Percentiles rank a stretch among this genome's conserved stretches.
phyloP scores from a whole-genome alignment of 345 rosid genomes.

The Melaleuca alternifolia region DNA sequence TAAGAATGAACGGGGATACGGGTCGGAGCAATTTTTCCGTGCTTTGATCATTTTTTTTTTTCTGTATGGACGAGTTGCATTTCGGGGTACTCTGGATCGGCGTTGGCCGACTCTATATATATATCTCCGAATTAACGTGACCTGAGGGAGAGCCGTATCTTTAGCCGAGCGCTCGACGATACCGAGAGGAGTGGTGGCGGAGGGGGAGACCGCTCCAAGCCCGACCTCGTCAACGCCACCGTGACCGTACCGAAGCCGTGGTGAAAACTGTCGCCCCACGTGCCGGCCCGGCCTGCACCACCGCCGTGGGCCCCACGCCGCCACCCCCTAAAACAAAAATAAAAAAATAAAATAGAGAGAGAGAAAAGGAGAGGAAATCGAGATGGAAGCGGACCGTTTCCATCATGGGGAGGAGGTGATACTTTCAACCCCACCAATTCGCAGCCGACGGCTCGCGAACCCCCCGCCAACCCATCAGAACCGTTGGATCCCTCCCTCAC shows the following conservation, averaged over 20 bases:
- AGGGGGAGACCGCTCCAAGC: background rate
- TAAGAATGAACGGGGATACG: too few relatives aligned
- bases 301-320: background rate
- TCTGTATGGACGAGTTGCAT: too few relatives aligned
- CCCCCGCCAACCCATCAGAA: conserved; percentile 27
- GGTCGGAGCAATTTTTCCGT: too few relatives aligned
- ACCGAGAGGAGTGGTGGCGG: background rate
- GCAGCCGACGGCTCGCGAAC: conserved; percentile 3
- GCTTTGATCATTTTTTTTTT: too few relatives aligned
- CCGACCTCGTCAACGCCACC: background rate
- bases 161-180: background rate
- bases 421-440: background rate
- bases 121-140: background rate
- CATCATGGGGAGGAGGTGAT: background rate
- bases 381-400: background rate
- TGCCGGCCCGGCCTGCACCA: background rate
- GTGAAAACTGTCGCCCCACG: background rate
- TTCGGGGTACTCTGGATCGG: background rate
- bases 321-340: background rate
- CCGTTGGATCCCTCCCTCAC: background rate
- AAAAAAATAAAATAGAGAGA: background rate
- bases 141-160: background rate
- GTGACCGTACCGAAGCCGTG: too few relatives aligned
- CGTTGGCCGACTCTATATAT: background rate
- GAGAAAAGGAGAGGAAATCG: background rate